Evolutionary conservation across 192 early-diverging fungal species (phyloP), one percentile per base, ranked within the genome.

Genomic region (Podila epigama): DNA sequence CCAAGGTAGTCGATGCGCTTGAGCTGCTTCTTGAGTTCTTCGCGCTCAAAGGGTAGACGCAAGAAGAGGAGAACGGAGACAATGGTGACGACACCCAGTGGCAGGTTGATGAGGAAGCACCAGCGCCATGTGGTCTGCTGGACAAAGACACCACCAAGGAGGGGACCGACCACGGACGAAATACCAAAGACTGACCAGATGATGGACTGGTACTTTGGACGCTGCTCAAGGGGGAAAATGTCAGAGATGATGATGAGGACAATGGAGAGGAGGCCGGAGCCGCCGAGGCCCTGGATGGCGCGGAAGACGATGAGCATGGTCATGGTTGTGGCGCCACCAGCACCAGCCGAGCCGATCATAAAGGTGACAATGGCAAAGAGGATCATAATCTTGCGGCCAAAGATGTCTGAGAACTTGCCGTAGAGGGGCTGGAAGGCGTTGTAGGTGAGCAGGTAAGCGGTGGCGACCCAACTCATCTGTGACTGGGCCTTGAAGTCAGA

Each of bases 221-320:
- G 82, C 64, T 97, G 88, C 53, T 90, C 85, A 15, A 90, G 71
- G 22, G 89, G 85, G 20, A 97, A 89, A 57, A 98, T 85, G 70
- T 97, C 97, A 6, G 93, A 83, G 33, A 97, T 86, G 39, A 96
- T 91, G 48, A 97, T 89, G 41, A 96, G 84, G n/a, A 92, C 90
- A 62, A 92, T 70, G 4, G 88, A 73, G 63, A 93, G 80, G 36
- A 95, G 87, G 11, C 92, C 89, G 18, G 90, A 92, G 44, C 92
- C 94, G 29, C 95, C 95, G 56, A 96, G 71, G 3, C 94, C 93
- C 41, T 91, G 89, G 67, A 97, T 88, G 1, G 88, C 92, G 27
- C 91, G 88, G 60, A 89, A 89, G 66, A 82, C 66, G 63, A 95
- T 93, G 51, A 96, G 40, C 70, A 77, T 80, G 51, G 64, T 67